phyloP scores from a whole-genome alignment of 176 grass and related monocot species.

The Triticum urartu region DNA sequence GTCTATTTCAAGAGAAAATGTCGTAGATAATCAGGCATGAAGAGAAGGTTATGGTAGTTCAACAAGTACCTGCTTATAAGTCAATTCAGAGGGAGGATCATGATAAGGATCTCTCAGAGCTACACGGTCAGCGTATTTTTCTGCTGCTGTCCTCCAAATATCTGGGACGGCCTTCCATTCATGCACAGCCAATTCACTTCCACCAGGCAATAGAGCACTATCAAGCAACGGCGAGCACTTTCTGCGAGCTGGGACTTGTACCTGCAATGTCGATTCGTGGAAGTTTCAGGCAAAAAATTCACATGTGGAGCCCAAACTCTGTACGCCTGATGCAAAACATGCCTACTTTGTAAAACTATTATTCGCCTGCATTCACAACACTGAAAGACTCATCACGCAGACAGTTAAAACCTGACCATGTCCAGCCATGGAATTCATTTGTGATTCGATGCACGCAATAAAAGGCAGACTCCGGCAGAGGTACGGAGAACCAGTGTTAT shows the following conservation, averaged over 20 bases:
- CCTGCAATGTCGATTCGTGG: conserved; percentile 3
- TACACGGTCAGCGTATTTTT: conserved; percentile 66
- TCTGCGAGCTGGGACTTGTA: not conserved
- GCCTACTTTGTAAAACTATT: not conserved
- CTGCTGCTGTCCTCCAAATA: conserved; percentile 83
- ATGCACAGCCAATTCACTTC: conserved; percentile 25
- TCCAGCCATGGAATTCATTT: not conserved
- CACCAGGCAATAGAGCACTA: conserved; percentile 40
- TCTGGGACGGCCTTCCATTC: conserved; percentile 90
- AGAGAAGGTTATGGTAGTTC: not conserved
- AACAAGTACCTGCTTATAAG: conserved; percentile 74
- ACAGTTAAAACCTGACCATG: not conserved
- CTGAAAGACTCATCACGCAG: not conserved
- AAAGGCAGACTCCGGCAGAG: not conserved
- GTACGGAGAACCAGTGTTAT: not conserved
- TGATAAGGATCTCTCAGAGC: conserved; percentile 85
- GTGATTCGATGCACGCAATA: not conserved
- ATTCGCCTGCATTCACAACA: not conserved
- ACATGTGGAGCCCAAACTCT: not conserved
- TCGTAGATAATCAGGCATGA: not conserved
- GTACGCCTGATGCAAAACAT: not conserved
- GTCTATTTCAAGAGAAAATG: not conserved
- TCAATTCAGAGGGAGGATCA: conserved; percentile 60
- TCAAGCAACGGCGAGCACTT: conserved; percentile 56
- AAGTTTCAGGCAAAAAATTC: not conserved